phyloP scores from a whole-genome alignment of 345 rosid genomes.

The Boechera divaricarpa region DNA sequence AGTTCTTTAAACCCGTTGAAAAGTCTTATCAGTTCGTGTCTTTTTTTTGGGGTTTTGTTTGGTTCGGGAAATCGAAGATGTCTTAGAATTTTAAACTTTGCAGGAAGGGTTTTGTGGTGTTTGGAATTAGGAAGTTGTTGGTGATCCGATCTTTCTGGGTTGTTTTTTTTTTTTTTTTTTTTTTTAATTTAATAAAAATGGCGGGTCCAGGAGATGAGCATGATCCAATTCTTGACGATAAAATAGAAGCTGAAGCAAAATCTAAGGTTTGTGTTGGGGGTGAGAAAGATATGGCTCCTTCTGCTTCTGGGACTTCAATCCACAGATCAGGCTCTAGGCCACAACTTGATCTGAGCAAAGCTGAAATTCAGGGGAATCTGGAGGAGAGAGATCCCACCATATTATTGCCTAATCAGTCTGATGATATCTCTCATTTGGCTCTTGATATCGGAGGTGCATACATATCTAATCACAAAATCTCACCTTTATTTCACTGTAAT shows the following conservation, averaged over 20 bases:
- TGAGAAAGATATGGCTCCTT: constrained; percentile 76
- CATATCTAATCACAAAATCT: neutral
- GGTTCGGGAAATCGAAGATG: constrained; percentile 11
- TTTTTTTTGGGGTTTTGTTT: neutral
- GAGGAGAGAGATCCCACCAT: constrained; percentile 96
- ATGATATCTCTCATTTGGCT: constrained; percentile 95
- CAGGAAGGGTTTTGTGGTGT: constrained; percentile 27
- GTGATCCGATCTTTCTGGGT: constrained; percentile 47
- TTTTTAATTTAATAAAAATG: constrained; percentile 10
- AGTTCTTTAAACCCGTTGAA: neutral
- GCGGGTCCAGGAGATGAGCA: constrained; percentile 40
- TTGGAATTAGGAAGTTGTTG: constrained; percentile 40
- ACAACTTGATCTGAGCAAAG: constrained; percentile 94
- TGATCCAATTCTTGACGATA: constrained; percentile 54
- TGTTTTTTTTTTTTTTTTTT: neutral
- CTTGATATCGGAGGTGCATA: constrained; percentile 90
- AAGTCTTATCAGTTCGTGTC: constrained; percentile 4
- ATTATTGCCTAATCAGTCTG: constrained; percentile 95
- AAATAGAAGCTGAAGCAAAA: constrained; percentile 43
- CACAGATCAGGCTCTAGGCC: constrained; percentile 96
- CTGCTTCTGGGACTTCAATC: constrained; percentile 59
- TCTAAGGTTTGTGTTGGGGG: constrained; percentile 32
- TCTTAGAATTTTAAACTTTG: neutral
- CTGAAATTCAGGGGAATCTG: constrained; percentile 90
- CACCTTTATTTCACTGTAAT: neutral